Base-by-base conservation (phyloP, 1,139 yeast species). In the Yamadazyma sp. region DNA sequence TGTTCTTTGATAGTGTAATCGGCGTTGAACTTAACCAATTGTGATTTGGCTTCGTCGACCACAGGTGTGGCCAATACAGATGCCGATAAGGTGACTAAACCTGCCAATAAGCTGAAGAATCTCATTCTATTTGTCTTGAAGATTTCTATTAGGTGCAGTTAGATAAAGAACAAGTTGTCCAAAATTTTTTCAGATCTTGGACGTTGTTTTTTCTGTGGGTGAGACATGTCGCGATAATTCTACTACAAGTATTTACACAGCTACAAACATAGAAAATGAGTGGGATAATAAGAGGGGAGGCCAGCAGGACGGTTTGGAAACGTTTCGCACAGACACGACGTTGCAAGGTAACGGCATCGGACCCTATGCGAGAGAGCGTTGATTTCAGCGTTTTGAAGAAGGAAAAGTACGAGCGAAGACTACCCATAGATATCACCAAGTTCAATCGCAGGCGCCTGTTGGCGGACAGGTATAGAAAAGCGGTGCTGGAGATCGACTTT, bases 1-100 rank as follows among this genome's bases (percentile, higher is more conserved):
- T 58, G 60, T 48, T 72, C 75, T 22, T 61, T 60, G 39, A 77
- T 59, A n/a, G 49, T 31, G 49, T 74, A 77, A 37, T 68, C 72
- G 31, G 73, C 62, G 31, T 57, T 54, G 46, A 75, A 61, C 37
- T 72, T 64, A 53, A 66, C 32, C n/a, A 65, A 23, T 14, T 42
- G 48, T 8, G 48, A 48, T 16, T 49, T 43, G 22, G 48, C 50
- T 36, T 50, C 56, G 20, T 50, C 55, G 16, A 48, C 58, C 17
- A 49, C 48, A 12, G 44, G 40, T 9, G 34, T 18, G 8, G 32
- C 38, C 7, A 33, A 17, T 10, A 26, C 36, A n/a, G 28, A 33
- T 24, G 28, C 22, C 25, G 24, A 15, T n/a, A 33, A 25, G 23
- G 25, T 14, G 17, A 33, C 18, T 14, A 33, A n/a, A 9, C 31